These are phyloP conservation scores for Picochlorum sp. DNA, from an alignment of 139 green algal species.

Conservation along the genomic window DNA sequence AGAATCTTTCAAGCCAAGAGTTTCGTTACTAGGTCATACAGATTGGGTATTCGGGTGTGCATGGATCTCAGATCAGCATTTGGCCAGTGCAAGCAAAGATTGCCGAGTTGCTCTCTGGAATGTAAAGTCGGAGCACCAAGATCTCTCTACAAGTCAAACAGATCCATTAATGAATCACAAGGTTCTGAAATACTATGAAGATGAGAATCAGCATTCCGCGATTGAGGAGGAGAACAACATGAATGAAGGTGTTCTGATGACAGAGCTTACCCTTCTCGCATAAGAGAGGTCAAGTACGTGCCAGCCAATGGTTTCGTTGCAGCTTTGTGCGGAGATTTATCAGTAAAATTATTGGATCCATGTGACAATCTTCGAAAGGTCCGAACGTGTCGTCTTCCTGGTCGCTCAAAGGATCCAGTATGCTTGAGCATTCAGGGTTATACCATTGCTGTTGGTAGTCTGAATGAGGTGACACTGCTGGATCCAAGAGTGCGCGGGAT, in stretches of 20 bases:
- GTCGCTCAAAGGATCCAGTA: constrained; percentile 31
- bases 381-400: constrained; percentile 8
- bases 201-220: not conserved
- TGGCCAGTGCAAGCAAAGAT: constrained; percentile 43
- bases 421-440: constrained; percentile 35
- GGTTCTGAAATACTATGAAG: not conserved
- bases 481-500: constrained; percentile 28
- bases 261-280: constrained; percentile 20
- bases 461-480: constrained; percentile 34
- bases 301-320: constrained; percentile 9
- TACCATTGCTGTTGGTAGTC: constrained; percentile 37
- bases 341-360: constrained; percentile 25
- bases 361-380: constrained; percentile 9
- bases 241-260: constrained; percentile 2
- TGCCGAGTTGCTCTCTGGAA: constrained; percentile 22
- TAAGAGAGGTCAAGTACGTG: constrained; percentile 35
- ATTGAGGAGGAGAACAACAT: not conserved
- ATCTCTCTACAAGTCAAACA: too few relatives aligned
- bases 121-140: not conserved
- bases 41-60: constrained; percentile 67
- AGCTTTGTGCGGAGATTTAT: constrained; percentile 27
- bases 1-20: not conserved
- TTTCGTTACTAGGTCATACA: constrained; percentile 36
- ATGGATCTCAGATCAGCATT: constrained; percentile 48
- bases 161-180: not conserved